phyloP scores from a whole-genome alignment of 2,329 filamentous ascomycete genomes.

The Pseudocercospora ulei region DNA sequence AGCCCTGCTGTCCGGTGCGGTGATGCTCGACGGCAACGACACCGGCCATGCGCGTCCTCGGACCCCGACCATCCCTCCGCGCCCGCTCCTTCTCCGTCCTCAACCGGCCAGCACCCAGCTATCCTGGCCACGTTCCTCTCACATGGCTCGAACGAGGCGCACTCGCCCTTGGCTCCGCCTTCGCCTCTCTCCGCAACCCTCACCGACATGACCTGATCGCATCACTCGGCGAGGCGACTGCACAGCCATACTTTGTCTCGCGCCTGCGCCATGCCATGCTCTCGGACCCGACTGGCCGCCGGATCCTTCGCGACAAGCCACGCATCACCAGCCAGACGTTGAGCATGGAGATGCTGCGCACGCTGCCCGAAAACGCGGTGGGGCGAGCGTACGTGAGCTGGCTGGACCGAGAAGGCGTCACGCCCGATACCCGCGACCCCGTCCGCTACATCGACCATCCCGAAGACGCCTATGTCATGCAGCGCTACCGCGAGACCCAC shows the following conservation, averaged over 20 bases:
- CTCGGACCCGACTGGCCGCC: slow-evolving; percentile 66
- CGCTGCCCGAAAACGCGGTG: slow-evolving; percentile 61
- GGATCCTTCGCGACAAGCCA: slow-evolving; percentile 81
- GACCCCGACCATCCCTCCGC: slow-evolving; percentile 30
- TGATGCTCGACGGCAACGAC: too few relatives aligned
- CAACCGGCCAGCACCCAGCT: slow-evolving; percentile 74
- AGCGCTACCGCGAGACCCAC: slow-evolving; percentile 92
- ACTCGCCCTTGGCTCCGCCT: slow-evolving; percentile 54
- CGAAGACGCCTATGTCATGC: slow-evolving; percentile 97
- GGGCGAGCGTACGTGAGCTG: slow-evolving; percentile 76
- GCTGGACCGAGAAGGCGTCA: slow-evolving; percentile 90
- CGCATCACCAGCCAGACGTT: slow-evolving; percentile 68
- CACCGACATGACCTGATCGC: slow-evolving; percentile 86
- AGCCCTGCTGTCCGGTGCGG: too few relatives aligned
- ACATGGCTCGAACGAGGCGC: slow-evolving; percentile 65
- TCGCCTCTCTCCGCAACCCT: slow-evolving; percentile 59
- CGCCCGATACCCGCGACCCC: slow-evolving; percentile 70
- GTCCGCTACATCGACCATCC: slow-evolving; percentile 90
- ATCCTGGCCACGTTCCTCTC: slow-evolving; percentile 85
- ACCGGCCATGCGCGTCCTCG: slow-evolving; percentile 24
- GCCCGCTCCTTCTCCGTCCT: slow-evolving; percentile 63
- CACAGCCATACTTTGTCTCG: slow-evolving; percentile 88
- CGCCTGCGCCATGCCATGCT: slow-evolving; percentile 91
- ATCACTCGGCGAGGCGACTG: slow-evolving; percentile 84
- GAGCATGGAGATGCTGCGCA: slow-evolving; percentile 59